These are phyloP conservation scores for Pseudocercospora pini-densiflorae DNA, from an alignment of 2,329 filamentous ascomycete genomes.

Conservation along the genomic window DNA sequence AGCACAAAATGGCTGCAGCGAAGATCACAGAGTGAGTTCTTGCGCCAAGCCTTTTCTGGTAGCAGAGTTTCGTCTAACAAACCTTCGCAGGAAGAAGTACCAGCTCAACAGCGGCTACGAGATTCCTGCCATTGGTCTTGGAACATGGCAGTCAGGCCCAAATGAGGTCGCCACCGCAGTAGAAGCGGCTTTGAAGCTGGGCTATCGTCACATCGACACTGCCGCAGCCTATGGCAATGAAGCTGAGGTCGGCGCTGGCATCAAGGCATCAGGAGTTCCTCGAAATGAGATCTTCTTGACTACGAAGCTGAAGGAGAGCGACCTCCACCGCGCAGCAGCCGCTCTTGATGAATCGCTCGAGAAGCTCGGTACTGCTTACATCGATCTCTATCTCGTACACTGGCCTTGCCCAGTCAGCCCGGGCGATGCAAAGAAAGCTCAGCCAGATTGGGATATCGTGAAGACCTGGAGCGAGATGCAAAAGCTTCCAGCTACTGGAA, in stretches of 20 bases:
- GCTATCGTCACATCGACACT: constrained; percentile 68
- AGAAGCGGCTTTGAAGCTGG: constrained; percentile 64
- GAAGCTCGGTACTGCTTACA: constrained; percentile 66
- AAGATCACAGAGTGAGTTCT: not conserved
- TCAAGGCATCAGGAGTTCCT: constrained; percentile 68
- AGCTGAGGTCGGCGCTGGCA: constrained; percentile 71
- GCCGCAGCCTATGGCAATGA: constrained; percentile 81
- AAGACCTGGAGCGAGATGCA: constrained; percentile 66
- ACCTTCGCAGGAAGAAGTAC: constrained; percentile 19
- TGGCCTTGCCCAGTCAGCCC: constrained; percentile 71
- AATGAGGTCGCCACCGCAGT: constrained; percentile 73
- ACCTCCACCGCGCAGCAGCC: constrained; percentile 71
- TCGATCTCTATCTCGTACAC: constrained; percentile 74
- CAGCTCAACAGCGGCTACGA: constrained; percentile 70
- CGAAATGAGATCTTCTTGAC: constrained; percentile 75
- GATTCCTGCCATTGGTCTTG: constrained; percentile 77
- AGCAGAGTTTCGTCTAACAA: constrained; percentile 1
- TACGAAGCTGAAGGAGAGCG: constrained; percentile 82
- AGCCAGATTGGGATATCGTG: constrained; percentile 78
- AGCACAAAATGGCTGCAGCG: not conserved
- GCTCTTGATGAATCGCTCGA: constrained; percentile 65
- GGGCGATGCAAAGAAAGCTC: constrained; percentile 67
- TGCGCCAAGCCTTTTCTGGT: not conserved
- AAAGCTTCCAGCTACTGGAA: constrained; percentile 65
- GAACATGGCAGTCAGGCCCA: constrained; percentile 77